Base-by-base conservation (phyloP, 352 stramenopile species). In the Globisporangium solare region DNA sequence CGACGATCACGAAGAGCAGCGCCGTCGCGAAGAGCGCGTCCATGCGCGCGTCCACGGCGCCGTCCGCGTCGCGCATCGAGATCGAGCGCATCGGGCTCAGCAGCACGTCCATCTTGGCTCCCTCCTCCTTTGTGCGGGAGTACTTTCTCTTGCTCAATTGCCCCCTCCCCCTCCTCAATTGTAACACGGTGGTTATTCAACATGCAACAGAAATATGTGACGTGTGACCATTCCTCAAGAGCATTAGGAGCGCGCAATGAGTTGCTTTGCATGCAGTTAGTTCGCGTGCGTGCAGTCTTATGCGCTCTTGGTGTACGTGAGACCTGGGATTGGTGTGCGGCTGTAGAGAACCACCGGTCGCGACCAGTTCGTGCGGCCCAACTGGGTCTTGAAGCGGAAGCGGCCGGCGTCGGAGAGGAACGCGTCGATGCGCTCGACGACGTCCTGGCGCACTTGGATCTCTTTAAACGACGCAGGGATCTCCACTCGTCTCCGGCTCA, bases 341-440 rank as follows among this genome's bases (percentile, higher is more conserved):
- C 83, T 94, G 59, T 89, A 94, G 14, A 94, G 70, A 48, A 76
- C 57, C 15, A 94, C 76, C 2, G 73, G 76, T 11, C 83, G 71
- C 4, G 76, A 89, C 83, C 83, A 94, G 56, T 94, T 91, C 15
- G 83, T 94, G 56, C 88, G 90, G 32, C 83, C 83, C 8, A 94
- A 63, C 20, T 71, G 56, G 2, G 70, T 72, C 53, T 79, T 87
- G 66, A 71, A 78, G 37, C 65, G 75, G 60, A 92, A 94, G 17
- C 74, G 76, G 8, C 76, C 77, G 15, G 67, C 63, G 13, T 68
- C 68, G 24, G 85, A 64, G 20, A 92, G 55, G 53, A 89, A 88
- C 17, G 58, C 59, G 46, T 90, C 71, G 47, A 91, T 93, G 37
- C 68, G 73, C 43, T 88, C 77, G 6, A 88, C 61, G 37, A 91